A percentile compares a stretch with the other conserved stretches of the same genome.
Evolutionary conservation across 1,284 basidiomycete genomes (phyloP).

Genomic region (Meira nashicola): DNA sequence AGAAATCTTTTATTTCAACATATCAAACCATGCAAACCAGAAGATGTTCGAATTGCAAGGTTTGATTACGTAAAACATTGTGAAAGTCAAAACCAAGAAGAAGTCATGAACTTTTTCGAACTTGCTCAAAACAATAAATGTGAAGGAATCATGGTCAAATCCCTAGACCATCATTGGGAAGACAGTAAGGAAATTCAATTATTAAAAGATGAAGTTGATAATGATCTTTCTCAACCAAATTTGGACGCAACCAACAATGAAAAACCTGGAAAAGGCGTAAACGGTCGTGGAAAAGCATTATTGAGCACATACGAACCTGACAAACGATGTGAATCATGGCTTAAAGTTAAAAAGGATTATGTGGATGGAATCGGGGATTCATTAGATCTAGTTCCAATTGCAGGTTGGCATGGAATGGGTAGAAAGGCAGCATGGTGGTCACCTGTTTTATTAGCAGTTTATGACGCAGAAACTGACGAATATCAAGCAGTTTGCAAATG

Average conservation of each 20-base stretch:
- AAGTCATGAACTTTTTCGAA: conserved; percentile 69
- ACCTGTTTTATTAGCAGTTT: conserved; percentile 73
- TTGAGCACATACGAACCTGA: conserved; percentile 82
- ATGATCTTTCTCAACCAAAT: conserved; percentile 18
- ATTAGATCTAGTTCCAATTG: conserved; percentile 50
- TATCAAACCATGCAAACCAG: conserved; percentile 50
- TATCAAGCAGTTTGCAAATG: conserved; percentile 58
- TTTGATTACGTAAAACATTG: conserved; percentile 74
- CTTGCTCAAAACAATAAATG: conserved; percentile 73
- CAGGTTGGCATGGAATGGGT: conserved; percentile 82
- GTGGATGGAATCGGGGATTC: conserved; percentile 61
- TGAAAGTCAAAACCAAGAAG: conserved; percentile 65
- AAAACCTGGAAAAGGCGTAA: conserved; percentile 37
- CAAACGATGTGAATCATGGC: conserved; percentile 55
- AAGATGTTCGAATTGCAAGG: conserved; percentile 60
- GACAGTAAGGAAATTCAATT: conserved; percentile 29
- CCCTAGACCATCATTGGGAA: conserved; percentile 55
- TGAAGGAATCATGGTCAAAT: conserved; percentile 82
- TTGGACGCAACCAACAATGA: conserved; percentile 35
- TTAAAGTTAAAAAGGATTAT: conserved; percentile 71
- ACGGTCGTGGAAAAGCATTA: conserved; percentile 63
- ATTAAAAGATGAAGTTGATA: conserved; percentile 34
- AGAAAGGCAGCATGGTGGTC: conserved; percentile 89
- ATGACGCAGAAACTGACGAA: conserved; percentile 67
- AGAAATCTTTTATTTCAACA: conserved; percentile 63